Conservation (phyloP, 2,329 filamentous ascomycete genomes). For the Xylaria sp. region DNA sequence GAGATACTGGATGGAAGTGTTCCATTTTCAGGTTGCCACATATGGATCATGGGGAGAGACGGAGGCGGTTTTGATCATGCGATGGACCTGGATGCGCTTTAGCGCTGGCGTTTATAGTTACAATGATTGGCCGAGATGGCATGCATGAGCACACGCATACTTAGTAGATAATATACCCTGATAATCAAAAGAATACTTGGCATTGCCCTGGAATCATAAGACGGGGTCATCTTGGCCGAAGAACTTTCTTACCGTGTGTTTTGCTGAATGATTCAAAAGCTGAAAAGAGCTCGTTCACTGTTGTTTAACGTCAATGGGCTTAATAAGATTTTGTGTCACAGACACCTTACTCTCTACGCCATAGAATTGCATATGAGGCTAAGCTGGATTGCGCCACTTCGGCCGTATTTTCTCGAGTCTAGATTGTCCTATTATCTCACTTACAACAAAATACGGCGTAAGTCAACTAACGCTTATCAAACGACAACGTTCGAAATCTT, state of each 20-base stretch:
- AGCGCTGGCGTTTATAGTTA: constrained; percentile 24
- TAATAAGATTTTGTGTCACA: background rate
- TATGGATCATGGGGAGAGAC: background rate
- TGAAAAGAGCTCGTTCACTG: background rate
- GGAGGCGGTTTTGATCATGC: constrained; percentile 1
- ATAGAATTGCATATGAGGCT: background rate
- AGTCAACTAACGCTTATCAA: background rate
- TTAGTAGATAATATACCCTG: constrained; percentile 26
- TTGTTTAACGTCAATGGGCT: background rate
- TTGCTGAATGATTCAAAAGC: background rate
- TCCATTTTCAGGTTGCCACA: too few species aligned
- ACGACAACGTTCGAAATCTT: background rate
- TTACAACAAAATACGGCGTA: background rate
- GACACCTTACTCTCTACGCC: too few species aligned
- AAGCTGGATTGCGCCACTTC: background rate
- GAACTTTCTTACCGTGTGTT: too few species aligned
- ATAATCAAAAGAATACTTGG: constrained; percentile 22
- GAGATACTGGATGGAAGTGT: too few species aligned
- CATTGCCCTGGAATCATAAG: background rate
- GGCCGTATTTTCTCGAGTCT: too few species aligned
- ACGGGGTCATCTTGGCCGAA: background rate
- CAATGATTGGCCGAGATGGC: constrained; percentile 1
- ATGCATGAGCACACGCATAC: constrained; percentile 19
- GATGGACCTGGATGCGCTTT: constrained; percentile 5
- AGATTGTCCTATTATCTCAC: background rate